Percentiles rank a stretch among this genome's conserved stretches.
phyloP scores from a whole-genome alignment of 2,329 filamentous ascomycete genomes.

The Scytalidium sp. region DNA sequence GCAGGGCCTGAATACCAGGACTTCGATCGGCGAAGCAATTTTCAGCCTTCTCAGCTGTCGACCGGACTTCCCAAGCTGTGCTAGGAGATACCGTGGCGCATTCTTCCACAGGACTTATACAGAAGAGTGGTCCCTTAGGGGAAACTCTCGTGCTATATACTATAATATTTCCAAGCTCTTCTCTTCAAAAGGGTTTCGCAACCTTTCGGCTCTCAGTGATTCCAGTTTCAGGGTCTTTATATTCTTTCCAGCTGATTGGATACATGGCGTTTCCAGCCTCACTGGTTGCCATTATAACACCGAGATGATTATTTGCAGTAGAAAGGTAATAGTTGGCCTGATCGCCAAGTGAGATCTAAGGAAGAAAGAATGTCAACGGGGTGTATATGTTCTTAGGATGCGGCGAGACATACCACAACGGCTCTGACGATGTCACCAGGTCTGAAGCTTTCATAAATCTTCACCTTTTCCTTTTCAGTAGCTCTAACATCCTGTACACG shows the following conservation, averaged over 20 bases:
- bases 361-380: conserved; percentile 1
- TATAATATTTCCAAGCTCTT: not conserved
- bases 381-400: not conserved
- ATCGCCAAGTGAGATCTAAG: conserved; percentile 83
- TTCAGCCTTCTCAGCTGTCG: too few relatives aligned
- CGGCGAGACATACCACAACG: conserved; percentile 58
- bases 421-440: conserved; percentile 91
- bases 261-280: conserved; percentile 88
- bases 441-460: conserved; percentile 85
- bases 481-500: conserved; percentile 88
- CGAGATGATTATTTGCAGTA: conserved; percentile 86
- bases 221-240: conserved; percentile 78
- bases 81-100: too few relatives aligned
- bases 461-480: conserved; percentile 93
- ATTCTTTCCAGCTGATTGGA: conserved; percentile 94
- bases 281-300: conserved; percentile 89
- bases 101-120: too few relatives aligned
- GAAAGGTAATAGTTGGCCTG: conserved; percentile 95
- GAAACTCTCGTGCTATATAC: not conserved
- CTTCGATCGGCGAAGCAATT: too few relatives aligned
- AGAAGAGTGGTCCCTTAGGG: too few relatives aligned
- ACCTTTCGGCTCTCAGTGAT: conserved; percentile 81
- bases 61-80: too few relatives aligned
- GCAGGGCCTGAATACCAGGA: too few relatives aligned
- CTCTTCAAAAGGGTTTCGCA: conserved; percentile 77